phyloP scores from a whole-genome alignment of 169 alveolate genomes.

The Miamiensis avidus region DNA sequence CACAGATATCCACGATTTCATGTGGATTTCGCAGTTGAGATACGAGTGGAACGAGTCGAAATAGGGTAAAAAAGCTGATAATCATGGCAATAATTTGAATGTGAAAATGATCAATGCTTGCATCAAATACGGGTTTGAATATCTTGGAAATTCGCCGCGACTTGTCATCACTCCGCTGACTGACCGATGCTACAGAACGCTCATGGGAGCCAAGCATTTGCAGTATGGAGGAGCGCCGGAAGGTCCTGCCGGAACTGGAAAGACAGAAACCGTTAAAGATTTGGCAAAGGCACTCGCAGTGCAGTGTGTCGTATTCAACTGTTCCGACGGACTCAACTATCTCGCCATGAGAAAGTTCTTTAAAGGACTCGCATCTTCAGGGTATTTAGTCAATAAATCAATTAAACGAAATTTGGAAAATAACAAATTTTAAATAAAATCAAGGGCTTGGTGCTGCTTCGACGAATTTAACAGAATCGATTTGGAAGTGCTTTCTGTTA shows the following conservation, averaged over 20 bases:
- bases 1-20: slow-evolving; percentile 67
- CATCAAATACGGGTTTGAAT: slow-evolving; percentile 77
- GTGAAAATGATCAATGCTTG: slow-evolving; percentile 80
- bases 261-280: slow-evolving; percentile 91
- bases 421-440: background rate
- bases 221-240: slow-evolving; percentile 96
- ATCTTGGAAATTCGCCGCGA: slow-evolving; percentile 74
- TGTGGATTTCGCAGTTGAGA: slow-evolving; percentile 87
- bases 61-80: slow-evolving; percentile 32
- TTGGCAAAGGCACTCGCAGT: slow-evolving; percentile 88
- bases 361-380: slow-evolving; percentile 86
- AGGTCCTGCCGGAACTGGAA: slow-evolving; percentile 95
- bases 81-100: slow-evolving; percentile 23
- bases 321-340: slow-evolving; percentile 79
- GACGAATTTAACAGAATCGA: slow-evolving; percentile 77
- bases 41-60: slow-evolving; percentile 68
- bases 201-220: slow-evolving; percentile 89
- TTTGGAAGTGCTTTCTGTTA: slow-evolving; percentile 71
- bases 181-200: slow-evolving; percentile 90
- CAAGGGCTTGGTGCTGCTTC: slow-evolving; percentile 71
- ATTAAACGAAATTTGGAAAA: too few species aligned
- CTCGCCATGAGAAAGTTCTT: slow-evolving; percentile 87
- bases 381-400: slow-evolving; percentile 14
- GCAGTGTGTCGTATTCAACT: slow-evolving; percentile 84
- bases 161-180: slow-evolving; percentile 92